These are phyloP conservation scores for Chytriomyces sp. DNA, from an alignment of 192 early-diverging fungal genomes.

Conservation along the genomic window DNA sequence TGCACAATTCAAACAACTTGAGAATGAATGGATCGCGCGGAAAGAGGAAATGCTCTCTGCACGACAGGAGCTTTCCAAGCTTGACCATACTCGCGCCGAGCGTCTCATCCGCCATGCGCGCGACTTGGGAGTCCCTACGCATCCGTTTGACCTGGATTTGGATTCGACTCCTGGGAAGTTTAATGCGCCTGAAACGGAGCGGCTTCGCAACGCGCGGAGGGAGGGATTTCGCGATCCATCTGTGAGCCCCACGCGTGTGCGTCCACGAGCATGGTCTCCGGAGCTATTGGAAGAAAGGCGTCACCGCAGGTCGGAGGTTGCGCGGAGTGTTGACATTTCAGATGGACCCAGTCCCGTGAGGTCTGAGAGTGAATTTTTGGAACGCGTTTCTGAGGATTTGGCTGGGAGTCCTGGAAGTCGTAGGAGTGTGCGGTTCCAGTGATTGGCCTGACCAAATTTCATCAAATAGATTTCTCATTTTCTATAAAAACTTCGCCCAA, in stretches of 20 bases:
- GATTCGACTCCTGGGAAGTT: neutral
- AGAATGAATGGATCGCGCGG: constrained; percentile 48
- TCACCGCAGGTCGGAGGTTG: neutral
- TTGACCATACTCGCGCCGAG: constrained; percentile 34
- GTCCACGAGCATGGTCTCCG: constrained; percentile 22
- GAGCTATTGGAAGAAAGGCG: constrained; percentile 15
- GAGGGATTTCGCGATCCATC: constrained; percentile 12
- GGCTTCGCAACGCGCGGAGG: neutral
- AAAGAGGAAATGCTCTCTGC: constrained; percentile 40
- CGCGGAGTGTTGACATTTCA: neutral
- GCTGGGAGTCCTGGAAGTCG: neutral
- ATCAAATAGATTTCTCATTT: too few species aligned
- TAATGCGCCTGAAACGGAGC: neutral
- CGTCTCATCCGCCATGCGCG: constrained; percentile 16
- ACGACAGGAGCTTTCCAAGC: constrained; percentile 33
- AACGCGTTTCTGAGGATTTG: neutral
- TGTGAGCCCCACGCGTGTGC: constrained; percentile 1
- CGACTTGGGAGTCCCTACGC: constrained; percentile 13
- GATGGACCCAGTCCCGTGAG: constrained; percentile 10
- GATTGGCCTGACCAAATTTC: too few species aligned
- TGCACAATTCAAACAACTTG: constrained; percentile 38
- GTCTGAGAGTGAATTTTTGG: neutral
- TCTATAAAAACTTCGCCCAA: too few species aligned
- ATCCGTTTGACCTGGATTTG: too few species aligned
- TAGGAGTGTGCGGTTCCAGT: too few species aligned